phyloP scores from a whole-genome alignment of 306 rosid genomes.

The Trifolium repens region DNA sequence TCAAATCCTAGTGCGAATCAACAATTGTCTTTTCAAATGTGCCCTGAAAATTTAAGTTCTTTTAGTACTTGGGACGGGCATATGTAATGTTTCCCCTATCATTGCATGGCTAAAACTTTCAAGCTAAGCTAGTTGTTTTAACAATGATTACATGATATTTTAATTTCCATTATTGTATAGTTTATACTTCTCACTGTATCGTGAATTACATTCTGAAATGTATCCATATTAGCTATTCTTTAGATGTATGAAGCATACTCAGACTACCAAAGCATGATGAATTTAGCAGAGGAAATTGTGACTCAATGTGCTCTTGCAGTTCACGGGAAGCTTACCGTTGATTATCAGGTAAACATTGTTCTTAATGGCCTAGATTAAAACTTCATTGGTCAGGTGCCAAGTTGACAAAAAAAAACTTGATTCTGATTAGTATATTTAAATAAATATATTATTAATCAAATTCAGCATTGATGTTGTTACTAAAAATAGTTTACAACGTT shows the following conservation, averaged over 20 bases:
- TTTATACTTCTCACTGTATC: conserved; percentile 23
- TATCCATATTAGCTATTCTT: conserved; percentile 58
- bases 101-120: conserved; percentile 15
- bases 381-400: conserved; percentile 26
- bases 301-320: conserved; percentile 86
- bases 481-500: conserved; percentile 1
- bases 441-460: conserved; percentile 1
- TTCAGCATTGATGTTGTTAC: background rate
- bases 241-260: conserved; percentile 99
- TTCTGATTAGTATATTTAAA: background rate
- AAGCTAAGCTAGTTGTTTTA: conserved; percentile 26
- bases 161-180: conserved; percentile 18
- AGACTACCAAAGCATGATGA: conserved; percentile 98
- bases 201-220: conserved; percentile 48
- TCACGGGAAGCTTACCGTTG: conserved; percentile 82
- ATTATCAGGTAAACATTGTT: conserved; percentile 77
- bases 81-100: conserved; percentile 28
- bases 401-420: conserved; percentile 1
- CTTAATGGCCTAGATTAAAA: background rate
- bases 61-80: conserved; percentile 15
- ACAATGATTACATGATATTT: conserved; percentile 31
- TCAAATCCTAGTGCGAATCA: conserved; percentile 16
- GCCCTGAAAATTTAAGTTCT: conserved; percentile 13
- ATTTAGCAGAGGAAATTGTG: conserved; percentile 89
- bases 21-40: conserved; percentile 30